Conservation (phyloP, 108 stramenopile genomes). For the Cyclotella baltica region DNA sequence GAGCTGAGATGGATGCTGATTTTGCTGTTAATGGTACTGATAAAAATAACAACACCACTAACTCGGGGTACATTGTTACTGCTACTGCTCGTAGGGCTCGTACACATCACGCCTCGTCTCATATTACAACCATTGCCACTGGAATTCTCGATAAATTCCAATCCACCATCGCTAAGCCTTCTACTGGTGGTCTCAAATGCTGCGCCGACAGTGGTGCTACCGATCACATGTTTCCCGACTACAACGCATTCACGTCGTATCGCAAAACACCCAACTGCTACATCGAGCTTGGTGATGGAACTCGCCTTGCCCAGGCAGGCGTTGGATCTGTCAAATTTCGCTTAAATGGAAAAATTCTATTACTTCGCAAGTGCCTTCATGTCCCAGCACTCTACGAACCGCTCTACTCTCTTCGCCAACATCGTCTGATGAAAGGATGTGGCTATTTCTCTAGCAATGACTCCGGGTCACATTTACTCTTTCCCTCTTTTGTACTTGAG, state of each 20-base stretch:
- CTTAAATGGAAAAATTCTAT: conserved; percentile 17
- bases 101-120: background rate
- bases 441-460: conserved; percentile 5
- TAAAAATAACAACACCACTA: background rate
- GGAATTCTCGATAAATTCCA: background rate
- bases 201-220: conserved; percentile 26
- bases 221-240: conserved; percentile 25
- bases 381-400: conserved; percentile 24
- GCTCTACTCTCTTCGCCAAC: conserved; percentile 20
- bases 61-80: background rate
- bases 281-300: conserved; percentile 5
- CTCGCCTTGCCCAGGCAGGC: background rate
- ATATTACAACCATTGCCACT: background rate
- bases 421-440: conserved; percentile 16
- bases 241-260: conserved; percentile 20
- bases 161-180: background rate
- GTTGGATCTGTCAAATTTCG: conserved; percentile 1
- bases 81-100: background rate
- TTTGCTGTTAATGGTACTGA: background rate
- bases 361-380: conserved; percentile 21
- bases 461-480: conserved; percentile 9
- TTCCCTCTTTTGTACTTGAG: background rate
- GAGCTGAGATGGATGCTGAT: background rate
- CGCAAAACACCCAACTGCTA: background rate
- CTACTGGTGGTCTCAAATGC: background rate